Evolutionary conservation across 306 rosid genomes (phyloP), one percentile per base, ranked within the genome.

Genomic region (Dalbergia cultrata): DNA sequence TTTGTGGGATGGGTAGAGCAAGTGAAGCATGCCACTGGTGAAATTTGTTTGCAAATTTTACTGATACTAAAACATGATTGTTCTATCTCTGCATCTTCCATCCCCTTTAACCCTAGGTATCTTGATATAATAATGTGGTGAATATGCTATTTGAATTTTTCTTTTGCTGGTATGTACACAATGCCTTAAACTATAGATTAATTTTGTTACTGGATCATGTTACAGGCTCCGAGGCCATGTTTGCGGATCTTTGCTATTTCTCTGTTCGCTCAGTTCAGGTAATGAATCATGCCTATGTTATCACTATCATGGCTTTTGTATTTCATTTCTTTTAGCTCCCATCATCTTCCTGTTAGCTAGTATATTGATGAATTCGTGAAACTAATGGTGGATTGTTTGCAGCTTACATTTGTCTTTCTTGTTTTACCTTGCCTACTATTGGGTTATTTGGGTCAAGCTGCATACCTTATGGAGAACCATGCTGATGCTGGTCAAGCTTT

Each of bases 371-470:
- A 57, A 68, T 76, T 81, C 34, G 77, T 80, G 37, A 57, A 65
- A 72, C 72, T 79, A 76, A 72, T 73, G 64, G 77, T 81, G 84
- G 85, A 70, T 56, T 86, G 65, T 87, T 84, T 83, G 88, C 91
- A 96, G 99, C 97, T 86, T 52, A 80, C 89, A 70, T 83, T 82
- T 82, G 77, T 54, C 44, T 75, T 75, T 71, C 82, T 72, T 79
- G 89, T 76, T 79, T 59, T 79, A 67, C 84, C 99, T 34, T 96
- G 99, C 90, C 91, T 96, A 75, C 60, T 92, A 60, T 78, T 93
- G 99, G 99, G 98, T 60, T 96, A 96, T 87, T 88, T 96, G 98
- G 99, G 99, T 85, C 99, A 96, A 93, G 99, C 99, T 79, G 99
- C 99, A 50, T 96, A 96, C 89, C 94, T 96, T 44, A 86, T 96